Percentiles rank a stretch among this genome's conserved stretches.
phyloP scores from a whole-genome alignment of 169 alveolate species.

The Eimeria tenella region DNA sequence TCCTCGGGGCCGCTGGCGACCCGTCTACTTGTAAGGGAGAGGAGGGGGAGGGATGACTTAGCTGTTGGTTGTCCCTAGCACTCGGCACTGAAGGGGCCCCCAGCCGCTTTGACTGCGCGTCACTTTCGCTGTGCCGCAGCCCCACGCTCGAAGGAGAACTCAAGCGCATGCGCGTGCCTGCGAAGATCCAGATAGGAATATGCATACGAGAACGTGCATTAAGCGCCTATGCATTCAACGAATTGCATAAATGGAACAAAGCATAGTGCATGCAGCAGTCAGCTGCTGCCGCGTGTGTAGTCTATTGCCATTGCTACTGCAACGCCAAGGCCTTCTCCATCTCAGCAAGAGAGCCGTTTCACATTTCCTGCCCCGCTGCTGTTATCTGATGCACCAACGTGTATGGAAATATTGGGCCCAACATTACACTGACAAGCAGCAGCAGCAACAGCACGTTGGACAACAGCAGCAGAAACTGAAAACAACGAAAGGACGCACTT shows the following conservation, averaged over 20 bases:
- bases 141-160: neutral
- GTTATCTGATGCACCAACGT: no score
- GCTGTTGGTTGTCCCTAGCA: neutral
- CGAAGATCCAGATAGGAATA: neutral
- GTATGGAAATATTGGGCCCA: no score
- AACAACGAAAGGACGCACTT: neutral
- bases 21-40: neutral
- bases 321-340: no score
- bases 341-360: no score
- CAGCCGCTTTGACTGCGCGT: neutral
- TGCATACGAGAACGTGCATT: neutral
- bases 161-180: conserved; percentile 27
- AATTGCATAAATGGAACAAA: no score
- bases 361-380: no score
- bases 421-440: no score
- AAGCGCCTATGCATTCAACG: no score
- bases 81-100: neutral
- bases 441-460: neutral
- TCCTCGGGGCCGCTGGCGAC: neutral
- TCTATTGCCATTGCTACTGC: no score
- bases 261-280: no score
- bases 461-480: neutral
- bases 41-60: neutral
- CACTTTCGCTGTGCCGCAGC: neutral
- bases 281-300: no score